Base-by-base conservation (phyloP, 2,329 filamentous ascomycete genomes). In the Monosporascus cannonballus region DNA sequence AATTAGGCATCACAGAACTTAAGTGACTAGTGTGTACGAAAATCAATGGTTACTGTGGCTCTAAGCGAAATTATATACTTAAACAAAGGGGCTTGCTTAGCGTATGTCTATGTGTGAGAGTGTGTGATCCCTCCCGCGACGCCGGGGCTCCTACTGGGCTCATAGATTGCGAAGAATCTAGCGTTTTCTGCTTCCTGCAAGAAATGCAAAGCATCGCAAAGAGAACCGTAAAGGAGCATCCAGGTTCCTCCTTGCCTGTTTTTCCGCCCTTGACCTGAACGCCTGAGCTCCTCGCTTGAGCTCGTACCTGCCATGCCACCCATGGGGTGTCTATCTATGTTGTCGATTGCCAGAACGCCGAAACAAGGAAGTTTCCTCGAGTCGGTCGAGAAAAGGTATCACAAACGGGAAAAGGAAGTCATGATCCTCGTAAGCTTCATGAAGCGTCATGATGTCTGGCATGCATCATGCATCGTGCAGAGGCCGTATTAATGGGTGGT, bases 371-470 rank as follows among this genome's bases (percentile, higher is more conserved):
- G 50, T 54, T 54, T 53, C 51, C 45, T 51, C 50, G 34, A 34
- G 48, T 47, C 36, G 49, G 47, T 24, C 30, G 24, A 55, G 54
- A 47, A 38, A 56, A 57, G 53, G 56, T 48, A 49, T 57, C 52
- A 54, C 53, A 55, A 54, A 55, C 56, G 45, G 45, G 49, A 45
- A 56, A 54, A 44, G 56, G 52, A 53, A 47, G 22, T 64, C 62
- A 45, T 64, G 34, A 49, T 52, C 55, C 51, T 67, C 64, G 54
- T 67, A 56, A 52, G 55, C 54, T 56, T 66, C 66, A 53, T 67
- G 52, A 58, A 59, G 57, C 56, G 51, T 67, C 64, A 57, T 68
- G 51, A 63, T 42, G 39, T 18, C 6, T 46, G 42, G 42, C 42
- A n/a, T 46, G 22, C 42, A 25, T 27, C 27, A 11, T 30, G 27